phyloP scores from a whole-genome alignment of 1,284 basidiomycete species.

The Microbotryum lychnidis-dioicae region DNA sequence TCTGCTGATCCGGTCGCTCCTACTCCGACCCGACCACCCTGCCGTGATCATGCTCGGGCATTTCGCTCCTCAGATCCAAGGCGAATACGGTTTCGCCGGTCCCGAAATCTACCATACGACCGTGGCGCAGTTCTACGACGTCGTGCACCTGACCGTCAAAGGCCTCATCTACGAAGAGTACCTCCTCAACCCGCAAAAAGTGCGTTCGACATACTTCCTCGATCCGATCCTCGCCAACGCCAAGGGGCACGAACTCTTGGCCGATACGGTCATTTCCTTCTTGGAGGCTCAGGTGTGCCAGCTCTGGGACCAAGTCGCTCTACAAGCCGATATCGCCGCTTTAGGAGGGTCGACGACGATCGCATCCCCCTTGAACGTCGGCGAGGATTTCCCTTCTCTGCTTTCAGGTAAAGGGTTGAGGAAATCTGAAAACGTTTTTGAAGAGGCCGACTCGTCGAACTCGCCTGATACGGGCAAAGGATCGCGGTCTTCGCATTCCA shows the following conservation, averaged over 20 bases:
- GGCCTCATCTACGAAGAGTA: slow-evolving; percentile 72
- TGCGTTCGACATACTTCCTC: slow-evolving; percentile 59
- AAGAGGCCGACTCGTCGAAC: slow-evolving; percentile 32
- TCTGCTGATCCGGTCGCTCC: slow-evolving; percentile 76
- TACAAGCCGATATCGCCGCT: slow-evolving; percentile 44
- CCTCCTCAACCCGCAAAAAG: slow-evolving; percentile 60
- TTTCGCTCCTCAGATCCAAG: slow-evolving; percentile 74
- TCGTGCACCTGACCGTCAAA: slow-evolving; percentile 81
- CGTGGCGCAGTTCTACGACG: slow-evolving; percentile 90
- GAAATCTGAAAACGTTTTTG: slow-evolving; percentile 38
- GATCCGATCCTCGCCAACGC: slow-evolving; percentile 76
- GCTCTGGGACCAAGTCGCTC: slow-evolving; percentile 66
- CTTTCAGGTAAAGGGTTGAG: slow-evolving; percentile 40
- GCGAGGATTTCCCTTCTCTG: slow-evolving; percentile 33
- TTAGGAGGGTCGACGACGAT: slow-evolving; percentile 28
- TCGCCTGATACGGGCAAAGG: slow-evolving; percentile 20
- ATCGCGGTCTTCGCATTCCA: slow-evolving; percentile 37
- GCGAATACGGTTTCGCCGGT: slow-evolving; percentile 69
- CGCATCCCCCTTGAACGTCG: slow-evolving; percentile 21
- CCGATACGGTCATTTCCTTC: slow-evolving; percentile 77
- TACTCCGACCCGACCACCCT: slow-evolving; percentile 76
- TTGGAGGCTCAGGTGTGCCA: slow-evolving; percentile 77
- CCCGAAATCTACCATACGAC: slow-evolving; percentile 78
- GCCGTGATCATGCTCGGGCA: slow-evolving; percentile 85
- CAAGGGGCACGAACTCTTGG: slow-evolving; percentile 69